Percentiles rank a stretch among this genome's conserved stretches.
Conservation (phyloP, 2,329 filamentous ascomycete genomes). For the Alternaria alternata region DNA sequence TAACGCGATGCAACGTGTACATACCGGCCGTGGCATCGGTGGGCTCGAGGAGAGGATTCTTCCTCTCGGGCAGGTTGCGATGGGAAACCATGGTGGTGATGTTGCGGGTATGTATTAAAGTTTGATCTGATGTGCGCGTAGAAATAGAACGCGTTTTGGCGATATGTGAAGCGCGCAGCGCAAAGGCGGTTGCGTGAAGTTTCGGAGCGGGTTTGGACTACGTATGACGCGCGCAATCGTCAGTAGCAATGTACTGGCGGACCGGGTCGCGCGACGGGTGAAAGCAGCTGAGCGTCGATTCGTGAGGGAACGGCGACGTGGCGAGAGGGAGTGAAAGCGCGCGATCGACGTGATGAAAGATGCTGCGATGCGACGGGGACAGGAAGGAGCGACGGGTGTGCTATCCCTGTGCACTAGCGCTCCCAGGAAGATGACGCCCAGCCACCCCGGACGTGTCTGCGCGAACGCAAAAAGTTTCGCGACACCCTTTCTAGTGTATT, state of each 20-base stretch:
- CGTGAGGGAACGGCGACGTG: constrained; percentile 10
- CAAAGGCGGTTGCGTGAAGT: constrained; percentile 24
- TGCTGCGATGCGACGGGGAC: constrained; percentile 19
- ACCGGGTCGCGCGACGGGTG: constrained; percentile 15
- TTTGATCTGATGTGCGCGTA: constrained; percentile 10
- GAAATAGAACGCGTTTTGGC: constrained; percentile 23
- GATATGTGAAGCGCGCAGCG: constrained; percentile 38
- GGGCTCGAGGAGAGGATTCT: constrained; percentile 71
- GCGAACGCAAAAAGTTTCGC: constrained; percentile 14
- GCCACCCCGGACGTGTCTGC: constrained; percentile 19
- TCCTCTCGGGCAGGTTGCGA: constrained; percentile 65
- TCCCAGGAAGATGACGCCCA: constrained; percentile 10
- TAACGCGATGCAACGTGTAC: constrained; percentile 46
- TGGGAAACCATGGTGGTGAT: constrained; percentile 42
- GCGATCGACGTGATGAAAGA: constrained; percentile 29
- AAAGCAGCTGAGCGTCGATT: constrained; percentile 17
- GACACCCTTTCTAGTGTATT: constrained; percentile 7
- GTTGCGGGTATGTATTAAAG: constrained; percentile 6
- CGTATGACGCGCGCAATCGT: constrained; percentile 28
- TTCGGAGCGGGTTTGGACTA: constrained; percentile 15
- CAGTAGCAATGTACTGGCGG: constrained; percentile 15
- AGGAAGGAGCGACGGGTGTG: constrained; percentile 18
- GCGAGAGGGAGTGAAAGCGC: constrained; percentile 14
- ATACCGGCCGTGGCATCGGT: constrained; percentile 71
- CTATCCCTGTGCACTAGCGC: constrained; percentile 27